These are phyloP conservation scores for Penicillium maclennaniae DNA, from an alignment of 495 filamentous ascomycete genomes.

Conservation along the genomic window DNA sequence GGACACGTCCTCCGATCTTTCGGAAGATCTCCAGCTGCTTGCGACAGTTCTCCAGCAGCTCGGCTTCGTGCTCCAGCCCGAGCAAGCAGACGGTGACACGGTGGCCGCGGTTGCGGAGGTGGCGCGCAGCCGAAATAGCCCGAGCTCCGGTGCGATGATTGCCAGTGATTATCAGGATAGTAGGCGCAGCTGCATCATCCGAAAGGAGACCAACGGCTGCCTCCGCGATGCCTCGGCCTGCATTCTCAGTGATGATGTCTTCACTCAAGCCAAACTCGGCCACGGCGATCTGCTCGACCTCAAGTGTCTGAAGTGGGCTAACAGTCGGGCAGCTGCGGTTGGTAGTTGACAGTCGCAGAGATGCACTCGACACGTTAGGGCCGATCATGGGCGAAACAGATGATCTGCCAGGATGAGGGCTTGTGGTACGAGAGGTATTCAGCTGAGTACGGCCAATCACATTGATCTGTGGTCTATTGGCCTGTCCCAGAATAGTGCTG, in stretches of 20 bases:
- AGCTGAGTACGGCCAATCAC: conserved; percentile 34
- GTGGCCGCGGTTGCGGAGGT: conserved; percentile 75
- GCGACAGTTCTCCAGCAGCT: conserved; percentile 68
- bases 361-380: conserved; percentile 29
- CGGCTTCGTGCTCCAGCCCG: conserved; percentile 68
- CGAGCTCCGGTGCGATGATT: conserved; percentile 83
- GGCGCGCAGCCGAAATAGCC: conserved; percentile 79
- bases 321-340: conserved; percentile 75
- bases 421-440: conserved; percentile 40
- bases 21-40: conserved; percentile 73
- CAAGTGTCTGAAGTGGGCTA: conserved; percentile 79
- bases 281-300: conserved; percentile 82
- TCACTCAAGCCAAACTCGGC: conserved; percentile 80
- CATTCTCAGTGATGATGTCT: conserved; percentile 88
- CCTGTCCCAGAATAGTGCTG: conserved; percentile 45
- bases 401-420: conserved; percentile 37
- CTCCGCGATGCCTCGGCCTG: conserved; percentile 81
- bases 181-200: conserved; percentile 49
- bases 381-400: conserved; percentile 39
- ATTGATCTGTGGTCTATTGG: conserved; percentile 35
- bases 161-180: conserved; percentile 78
- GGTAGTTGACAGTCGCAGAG: conserved; percentile 51
- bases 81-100: conserved; percentile 80
- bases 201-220: conserved; percentile 60
- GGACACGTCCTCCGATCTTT: conserved; percentile 69